Base-by-base conservation (phyloP, 208 protist genomes). In the Leishmania martiniquensis region DNA sequence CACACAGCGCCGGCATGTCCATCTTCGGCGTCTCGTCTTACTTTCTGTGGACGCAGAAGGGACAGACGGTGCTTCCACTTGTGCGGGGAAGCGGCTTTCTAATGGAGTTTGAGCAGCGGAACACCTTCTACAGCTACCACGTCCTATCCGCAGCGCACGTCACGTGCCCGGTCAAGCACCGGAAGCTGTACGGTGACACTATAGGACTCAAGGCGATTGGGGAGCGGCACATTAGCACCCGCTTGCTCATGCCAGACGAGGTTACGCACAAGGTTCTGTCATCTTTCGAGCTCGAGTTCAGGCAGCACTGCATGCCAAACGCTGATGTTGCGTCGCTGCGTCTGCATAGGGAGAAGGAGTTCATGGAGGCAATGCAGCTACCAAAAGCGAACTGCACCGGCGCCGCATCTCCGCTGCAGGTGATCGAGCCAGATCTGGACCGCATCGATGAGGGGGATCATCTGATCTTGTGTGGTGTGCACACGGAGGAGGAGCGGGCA, bases 1-100 rank as follows among this genome's bases (percentile, higher is more conserved):
- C 17, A 39, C 32, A 32, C 68, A 57, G 37, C 13, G 45, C 32
- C 34, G 47, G n/a, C 49, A 95, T 96, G 93, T 92, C 87, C 15
- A 82, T 91, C 32, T 75, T 95, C 49, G 92, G 90, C 63, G 75
- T 97, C 7, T 97, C 92, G 0, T 96, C 92, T 0, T 97, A 97
- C 80, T 96, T 97, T 86, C 75, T 97, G 15, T 96, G 91, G 91
- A 96, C 94, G 7, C 91, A 95, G 65, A 97, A 97, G 78, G 94
- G 94, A 2, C 85, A 86, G 54, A 97, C 94, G 34, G 81, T 91
- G 72, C 85, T 97, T 45, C 94, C 94, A 25, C 77, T 97, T 15
- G 89, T 95, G 39, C 91, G 94, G 2, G 94, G 94, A 15, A 95
- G 91, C 80, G 94, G 94, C 54, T 97, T 97, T 71, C 72, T 95